These are phyloP conservation scores for Galeopsis tetrahit DNA, from an alignment of 257 asterid species.

Conservation along the genomic window DNA sequence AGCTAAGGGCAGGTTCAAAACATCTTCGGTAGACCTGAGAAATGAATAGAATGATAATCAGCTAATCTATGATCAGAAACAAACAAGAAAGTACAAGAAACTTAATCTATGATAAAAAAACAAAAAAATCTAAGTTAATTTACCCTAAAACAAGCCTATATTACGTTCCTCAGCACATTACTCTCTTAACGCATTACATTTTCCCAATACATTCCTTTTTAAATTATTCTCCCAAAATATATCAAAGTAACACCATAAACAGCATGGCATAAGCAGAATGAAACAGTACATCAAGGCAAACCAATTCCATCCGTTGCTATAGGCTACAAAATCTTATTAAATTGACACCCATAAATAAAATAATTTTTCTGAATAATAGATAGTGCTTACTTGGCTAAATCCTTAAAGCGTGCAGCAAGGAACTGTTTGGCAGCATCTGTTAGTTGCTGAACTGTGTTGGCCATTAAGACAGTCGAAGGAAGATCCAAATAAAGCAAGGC, in stretches of 20 bases:
- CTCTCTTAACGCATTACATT: background rate
- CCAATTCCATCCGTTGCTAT: too few relatives aligned
- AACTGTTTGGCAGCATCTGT: constrained; percentile 75
- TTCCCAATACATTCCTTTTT: background rate
- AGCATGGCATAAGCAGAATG: too few relatives aligned
- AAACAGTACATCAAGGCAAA: too few relatives aligned
- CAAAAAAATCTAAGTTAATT: background rate
- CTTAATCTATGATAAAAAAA: background rate
- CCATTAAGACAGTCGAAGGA: constrained; percentile 72
- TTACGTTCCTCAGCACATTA: background rate
- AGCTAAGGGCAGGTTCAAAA: constrained; percentile 69
- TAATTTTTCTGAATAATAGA: background rate
- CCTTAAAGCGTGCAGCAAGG: constrained; percentile 76
- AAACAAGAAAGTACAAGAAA: background rate
- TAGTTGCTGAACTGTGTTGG: constrained; percentile 74
- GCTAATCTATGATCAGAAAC: constrained; percentile 3
- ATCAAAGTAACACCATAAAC: constrained; percentile 5
- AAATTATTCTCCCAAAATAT: background rate
- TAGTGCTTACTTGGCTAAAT: constrained; percentile 68
- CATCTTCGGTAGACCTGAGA: constrained; percentile 72
- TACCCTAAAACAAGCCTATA: background rate
- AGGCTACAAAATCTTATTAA: background rate
- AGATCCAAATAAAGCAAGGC: constrained; percentile 92
- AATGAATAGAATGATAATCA: background rate
- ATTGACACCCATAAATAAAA: constrained; percentile 1